Conservation (phyloP, 2,329 filamentous ascomycete genomes). For the Pseudocercospora macadamiae region DNA sequence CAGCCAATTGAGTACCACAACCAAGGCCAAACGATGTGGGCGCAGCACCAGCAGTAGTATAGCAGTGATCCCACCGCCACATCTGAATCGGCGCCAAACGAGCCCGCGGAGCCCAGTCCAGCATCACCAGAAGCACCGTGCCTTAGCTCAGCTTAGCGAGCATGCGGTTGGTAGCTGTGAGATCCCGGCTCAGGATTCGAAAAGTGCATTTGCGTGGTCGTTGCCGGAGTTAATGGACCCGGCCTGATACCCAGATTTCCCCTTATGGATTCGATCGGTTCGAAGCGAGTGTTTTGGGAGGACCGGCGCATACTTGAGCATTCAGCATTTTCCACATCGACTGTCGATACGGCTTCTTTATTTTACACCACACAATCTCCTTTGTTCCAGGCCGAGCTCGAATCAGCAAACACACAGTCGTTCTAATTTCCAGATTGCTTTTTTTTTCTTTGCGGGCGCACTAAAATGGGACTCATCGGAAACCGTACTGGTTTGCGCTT, state of each 20-base stretch:
- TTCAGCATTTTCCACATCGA: constrained; percentile 16
- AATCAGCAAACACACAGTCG: constrained; percentile 18
- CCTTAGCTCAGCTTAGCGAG: background rate
- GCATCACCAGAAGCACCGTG: background rate
- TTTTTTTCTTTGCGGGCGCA: constrained; percentile 11
- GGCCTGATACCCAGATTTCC: constrained; percentile 31
- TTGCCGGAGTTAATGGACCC: constrained; percentile 30
- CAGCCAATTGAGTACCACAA: constrained; percentile 65
- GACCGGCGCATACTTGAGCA: constrained; percentile 18
- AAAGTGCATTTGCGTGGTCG: constrained; percentile 26
- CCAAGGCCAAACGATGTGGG: constrained; percentile 62
- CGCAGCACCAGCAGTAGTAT: constrained; percentile 40
- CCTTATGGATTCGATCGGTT: constrained; percentile 26
- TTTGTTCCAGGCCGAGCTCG: constrained; percentile 24
- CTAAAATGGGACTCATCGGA: constrained; percentile 15
- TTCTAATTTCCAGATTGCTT: constrained; percentile 17
- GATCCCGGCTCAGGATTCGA: background rate
- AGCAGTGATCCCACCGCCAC: constrained; percentile 7
- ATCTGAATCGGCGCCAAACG: background rate
- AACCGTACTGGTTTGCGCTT: constrained; percentile 14
- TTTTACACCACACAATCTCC: constrained; percentile 24
- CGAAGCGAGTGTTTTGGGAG: constrained; percentile 21
- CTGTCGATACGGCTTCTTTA: constrained; percentile 19
- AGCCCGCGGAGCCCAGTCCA: background rate
- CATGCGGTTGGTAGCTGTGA: background rate